Percentiles rank a stretch among this genome's conserved stretches.
These are phyloP conservation scores for Aspergillus quadricinctus DNA, from an alignment of 2,329 filamentous ascomycete genomes.

Conservation along the genomic window DNA sequence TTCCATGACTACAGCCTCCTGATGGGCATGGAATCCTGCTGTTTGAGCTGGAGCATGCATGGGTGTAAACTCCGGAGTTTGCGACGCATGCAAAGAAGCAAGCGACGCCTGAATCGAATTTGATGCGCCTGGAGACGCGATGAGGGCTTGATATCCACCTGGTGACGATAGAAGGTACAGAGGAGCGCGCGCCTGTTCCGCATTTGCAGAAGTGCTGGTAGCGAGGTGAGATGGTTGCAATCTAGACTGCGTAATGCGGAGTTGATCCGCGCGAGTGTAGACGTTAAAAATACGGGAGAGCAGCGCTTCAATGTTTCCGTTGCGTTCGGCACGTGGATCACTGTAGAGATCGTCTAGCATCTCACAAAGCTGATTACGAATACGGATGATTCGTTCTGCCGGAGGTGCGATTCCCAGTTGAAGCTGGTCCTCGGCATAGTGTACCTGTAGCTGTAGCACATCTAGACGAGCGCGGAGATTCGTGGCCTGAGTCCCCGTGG, in stretches of 20 bases:
- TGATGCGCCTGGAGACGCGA: slow-evolving; percentile 37
- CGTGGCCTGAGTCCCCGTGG: neutral
- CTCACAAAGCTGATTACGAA: slow-evolving; percentile 28
- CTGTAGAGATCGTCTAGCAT: slow-evolving; percentile 30
- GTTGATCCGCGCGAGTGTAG: slow-evolving; percentile 28
- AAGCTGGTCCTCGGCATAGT: slow-evolving; percentile 26
- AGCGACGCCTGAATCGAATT: slow-evolving; percentile 15
- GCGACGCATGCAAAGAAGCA: slow-evolving; percentile 10
- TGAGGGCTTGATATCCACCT: slow-evolving; percentile 42
- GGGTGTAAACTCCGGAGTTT: slow-evolving; percentile 3
- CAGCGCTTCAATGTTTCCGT: slow-evolving; percentile 23
- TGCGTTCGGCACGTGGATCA: slow-evolving; percentile 19
- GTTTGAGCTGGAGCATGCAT: slow-evolving; percentile 1
- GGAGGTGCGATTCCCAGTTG: slow-evolving; percentile 23
- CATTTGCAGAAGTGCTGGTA: neutral
- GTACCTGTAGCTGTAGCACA: slow-evolving; percentile 21
- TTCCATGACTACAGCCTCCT: slow-evolving; percentile 20
- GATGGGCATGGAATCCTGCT: slow-evolving; percentile 9
- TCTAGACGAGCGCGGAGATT: slow-evolving; percentile 14
- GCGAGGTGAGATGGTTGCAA: slow-evolving; percentile 4
- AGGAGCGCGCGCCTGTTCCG: slow-evolving; percentile 8
- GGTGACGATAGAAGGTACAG: slow-evolving; percentile 45
- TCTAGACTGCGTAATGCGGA: slow-evolving; percentile 22
- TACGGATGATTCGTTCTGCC: slow-evolving; percentile 26
- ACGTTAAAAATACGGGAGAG: slow-evolving; percentile 28